Evolutionary conservation across 2,329 filamentous ascomycete genomes (phyloP).

Genomic region (Penicillium sp.): DNA sequence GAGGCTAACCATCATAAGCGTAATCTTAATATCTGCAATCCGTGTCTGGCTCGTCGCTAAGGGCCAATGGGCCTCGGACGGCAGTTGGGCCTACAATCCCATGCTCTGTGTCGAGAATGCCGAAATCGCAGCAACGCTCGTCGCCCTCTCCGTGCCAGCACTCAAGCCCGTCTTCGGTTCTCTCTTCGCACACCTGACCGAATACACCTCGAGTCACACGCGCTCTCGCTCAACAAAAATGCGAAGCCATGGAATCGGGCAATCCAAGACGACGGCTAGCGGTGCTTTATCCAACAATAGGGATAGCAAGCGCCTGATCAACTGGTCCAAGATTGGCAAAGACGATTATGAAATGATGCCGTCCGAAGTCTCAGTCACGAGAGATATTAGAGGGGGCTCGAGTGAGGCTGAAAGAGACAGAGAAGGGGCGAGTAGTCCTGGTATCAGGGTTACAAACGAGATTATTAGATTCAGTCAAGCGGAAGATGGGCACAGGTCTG

Average conservation of each 20-base stretch:
- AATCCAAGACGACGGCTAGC: slow-evolving; percentile 18
- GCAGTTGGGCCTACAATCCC: slow-evolving; percentile 55
- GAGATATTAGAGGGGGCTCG: background rate
- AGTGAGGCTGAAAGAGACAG: background rate
- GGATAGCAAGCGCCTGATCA: slow-evolving; percentile 25
- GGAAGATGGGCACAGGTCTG: background rate
- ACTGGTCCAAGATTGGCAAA: slow-evolving; percentile 21
- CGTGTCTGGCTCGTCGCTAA: slow-evolving; percentile 52
- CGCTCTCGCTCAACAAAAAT: slow-evolving; percentile 18
- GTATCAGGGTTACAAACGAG: slow-evolving; percentile 28
- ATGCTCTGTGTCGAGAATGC: slow-evolving; percentile 54
- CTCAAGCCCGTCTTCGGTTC: slow-evolving; percentile 51
- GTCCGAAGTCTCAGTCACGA: slow-evolving; percentile 22
- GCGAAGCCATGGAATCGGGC: background rate
- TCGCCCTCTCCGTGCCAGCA: slow-evolving; percentile 55
- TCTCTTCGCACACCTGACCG: slow-evolving; percentile 23
- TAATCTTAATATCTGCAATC: slow-evolving; percentile 52
- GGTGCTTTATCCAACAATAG: slow-evolving; percentile 15
- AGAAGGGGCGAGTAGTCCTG: slow-evolving; percentile 6
- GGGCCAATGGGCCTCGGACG: slow-evolving; percentile 50
- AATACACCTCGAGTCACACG: slow-evolving; percentile 25
- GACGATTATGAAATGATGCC: slow-evolving; percentile 33
- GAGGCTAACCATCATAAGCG: slow-evolving; percentile 34
- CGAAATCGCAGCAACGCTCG: slow-evolving; percentile 54
- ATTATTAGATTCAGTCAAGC: slow-evolving; percentile 13